These are phyloP conservation scores for Eucalyptus cloeziana DNA, from an alignment of 345 rosid genomes.

Conservation along the genomic window DNA sequence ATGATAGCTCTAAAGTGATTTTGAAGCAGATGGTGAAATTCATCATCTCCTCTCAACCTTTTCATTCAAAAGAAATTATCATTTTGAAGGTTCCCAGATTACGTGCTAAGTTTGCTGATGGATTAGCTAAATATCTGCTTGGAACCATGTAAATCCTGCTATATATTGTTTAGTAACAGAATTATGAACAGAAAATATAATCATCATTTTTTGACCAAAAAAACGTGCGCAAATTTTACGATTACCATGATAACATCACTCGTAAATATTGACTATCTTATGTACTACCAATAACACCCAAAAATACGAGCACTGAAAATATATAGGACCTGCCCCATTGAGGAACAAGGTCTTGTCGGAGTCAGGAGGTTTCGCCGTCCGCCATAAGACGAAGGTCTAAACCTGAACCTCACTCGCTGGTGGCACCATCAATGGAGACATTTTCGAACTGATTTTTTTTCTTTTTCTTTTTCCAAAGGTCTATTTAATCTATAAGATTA, in stretches of 20 bases:
- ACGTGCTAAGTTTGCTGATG: not conserved
- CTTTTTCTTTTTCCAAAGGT: not conserved
- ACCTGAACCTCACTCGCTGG: constrained; percentile 22
- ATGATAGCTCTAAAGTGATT: not conserved
- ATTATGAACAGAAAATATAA: no score
- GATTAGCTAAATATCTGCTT: not conserved
- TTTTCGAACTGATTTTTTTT: not conserved
- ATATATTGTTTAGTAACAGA: not conserved
- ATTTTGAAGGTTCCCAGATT: not conserved
- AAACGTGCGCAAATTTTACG: not conserved
- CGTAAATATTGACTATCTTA: not conserved
- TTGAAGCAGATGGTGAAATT: not conserved
- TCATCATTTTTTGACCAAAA: not conserved
- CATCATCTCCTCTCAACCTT: not conserved
- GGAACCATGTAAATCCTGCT: not conserved
- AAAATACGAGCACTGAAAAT: not conserved
- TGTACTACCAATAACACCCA: not conserved
- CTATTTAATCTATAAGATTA: not conserved
- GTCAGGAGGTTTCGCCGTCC: constrained; percentile 45
- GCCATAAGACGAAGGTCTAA: constrained; percentile 34
- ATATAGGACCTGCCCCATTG: constrained; percentile 46
- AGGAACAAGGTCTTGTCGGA: constrained; percentile 45
- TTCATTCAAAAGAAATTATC: not conserved
- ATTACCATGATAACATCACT: not conserved
- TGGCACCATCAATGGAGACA: not conserved